Percentiles rank a stretch among this genome's conserved stretches.
Conservation (phyloP, 2,329 filamentous ascomycete genomes). For the Colletotrichum sp. region DNA sequence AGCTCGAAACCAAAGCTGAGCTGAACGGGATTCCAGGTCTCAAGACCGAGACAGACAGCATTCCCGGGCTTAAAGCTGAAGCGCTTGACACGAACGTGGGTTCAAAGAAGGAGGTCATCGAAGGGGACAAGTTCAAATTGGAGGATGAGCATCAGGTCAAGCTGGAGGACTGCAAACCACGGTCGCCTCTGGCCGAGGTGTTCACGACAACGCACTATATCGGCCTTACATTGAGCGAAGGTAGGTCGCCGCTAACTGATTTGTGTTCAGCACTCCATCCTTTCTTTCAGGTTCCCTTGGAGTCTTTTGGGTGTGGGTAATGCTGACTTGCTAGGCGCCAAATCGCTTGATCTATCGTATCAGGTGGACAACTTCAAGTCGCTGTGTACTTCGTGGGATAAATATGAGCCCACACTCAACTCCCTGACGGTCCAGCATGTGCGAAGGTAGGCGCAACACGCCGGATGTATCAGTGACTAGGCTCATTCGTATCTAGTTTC, state of each 20-base stretch:
- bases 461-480: background rate
- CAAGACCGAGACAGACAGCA: conserved; percentile 14
- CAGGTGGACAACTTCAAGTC: conserved; percentile 87
- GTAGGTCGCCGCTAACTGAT: conserved; percentile 51
- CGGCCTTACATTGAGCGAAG: conserved; percentile 79
- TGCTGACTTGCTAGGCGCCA: conserved; percentile 59
- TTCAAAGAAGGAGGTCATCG: background rate
- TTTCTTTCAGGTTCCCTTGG: background rate
- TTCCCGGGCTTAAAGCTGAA: background rate
- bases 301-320: background rate
- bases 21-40: conserved; percentile 25
- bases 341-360: conserved; percentile 77
- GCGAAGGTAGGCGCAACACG: conserved; percentile 70
- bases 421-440: conserved; percentile 83
- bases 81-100: background rate
- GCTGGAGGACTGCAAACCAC: background rate
- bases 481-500: conserved; percentile 59
- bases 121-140: background rate
- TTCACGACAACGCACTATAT: conserved; percentile 96
- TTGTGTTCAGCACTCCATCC: conserved; percentile 14
- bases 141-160: conserved; percentile 15
- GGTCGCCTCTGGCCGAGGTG: conserved; percentile 46
- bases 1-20: conserved; percentile 31
- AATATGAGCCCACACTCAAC: conserved; percentile 77
- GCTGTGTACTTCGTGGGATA: conserved; percentile 77